Evolutionary conservation across 2,329 filamentous ascomycete species (phyloP), one percentile per base, ranked within the genome.

Genomic region (Microdochium bolleyi): DNA sequence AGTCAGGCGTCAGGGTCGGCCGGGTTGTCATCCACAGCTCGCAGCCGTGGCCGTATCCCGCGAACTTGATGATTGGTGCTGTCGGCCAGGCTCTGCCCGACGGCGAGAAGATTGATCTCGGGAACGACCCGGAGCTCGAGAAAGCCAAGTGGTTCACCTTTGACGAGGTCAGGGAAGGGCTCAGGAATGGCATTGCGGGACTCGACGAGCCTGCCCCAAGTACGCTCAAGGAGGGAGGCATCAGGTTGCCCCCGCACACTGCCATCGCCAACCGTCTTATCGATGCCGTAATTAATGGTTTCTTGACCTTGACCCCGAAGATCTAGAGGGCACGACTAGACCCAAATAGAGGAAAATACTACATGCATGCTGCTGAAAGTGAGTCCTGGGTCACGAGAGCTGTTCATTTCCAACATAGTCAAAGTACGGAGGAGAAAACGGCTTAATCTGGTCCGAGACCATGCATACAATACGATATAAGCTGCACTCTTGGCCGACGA

Each of bases 251-350:
- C 48, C 90, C 91, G 2, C 73, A 78, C 54, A 95, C 91, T 34
- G 92, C 94, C 1, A 97, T 99, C 77, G 94, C 94, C 16, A 88
- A 97, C 68, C 88, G 92, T 66, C 71, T 97, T 64, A 84, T 99
- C 61, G 78, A 76, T 51, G 89, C 91, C 1, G 90, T 96, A 14
- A 80, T 86, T 11, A 49, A 49, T 1, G 82, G 84, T 50, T 90
- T 90, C 0, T 94, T 88, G 41, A 46, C 9, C 13, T 24, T 46
- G n/a, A 46, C 14, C 4, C 41, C 41, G 13, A 46, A 46, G 41
- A 46, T 46, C 13, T 46, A 19, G 19, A 16, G 7, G 19, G 9
- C 19, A 46, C 13, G 19, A 13, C 21, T 16, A 21, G 9, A 46
- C 13, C 41, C 7, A 38, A 14, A 14, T 14, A 38, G 7, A 8